Percentiles rank a stretch among this genome's conserved stretches.
phyloP scores from a whole-genome alignment of 2,329 filamentous ascomycete genomes.

The Lizonia empirigonia region DNA sequence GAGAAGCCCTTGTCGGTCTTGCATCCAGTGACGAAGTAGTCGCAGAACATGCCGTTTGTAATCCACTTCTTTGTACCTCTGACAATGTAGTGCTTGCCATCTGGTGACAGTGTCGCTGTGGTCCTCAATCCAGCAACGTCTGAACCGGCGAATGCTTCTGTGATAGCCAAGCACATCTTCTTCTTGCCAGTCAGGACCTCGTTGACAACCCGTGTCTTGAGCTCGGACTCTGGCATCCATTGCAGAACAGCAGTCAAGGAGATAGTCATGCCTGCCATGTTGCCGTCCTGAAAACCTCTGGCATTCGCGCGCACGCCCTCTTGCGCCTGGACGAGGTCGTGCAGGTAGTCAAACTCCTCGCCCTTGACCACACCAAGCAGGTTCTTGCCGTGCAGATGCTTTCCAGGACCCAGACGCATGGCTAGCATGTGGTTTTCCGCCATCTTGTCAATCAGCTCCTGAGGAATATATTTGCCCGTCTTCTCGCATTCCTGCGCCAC shows the following conservation, averaged over 20 bases:
- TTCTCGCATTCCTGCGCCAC: constrained; percentile 79
- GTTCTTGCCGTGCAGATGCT: constrained; percentile 74
- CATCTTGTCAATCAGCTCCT: constrained; percentile 78
- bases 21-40: constrained; percentile 84
- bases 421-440: constrained; percentile 74
- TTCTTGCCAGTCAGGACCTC: constrained; percentile 81
- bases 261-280: constrained; percentile 86
- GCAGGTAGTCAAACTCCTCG: constrained; percentile 86
- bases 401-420: constrained; percentile 82
- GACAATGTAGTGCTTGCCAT: constrained; percentile 62
- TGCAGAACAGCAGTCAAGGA: constrained; percentile 79
- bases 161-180: constrained; percentile 87
- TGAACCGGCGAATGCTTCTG: constrained; percentile 83
- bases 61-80: constrained; percentile 84
- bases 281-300: constrained; percentile 83
- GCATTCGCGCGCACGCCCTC: constrained; percentile 74
- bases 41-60: constrained; percentile 77
- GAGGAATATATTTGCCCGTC: constrained; percentile 71
- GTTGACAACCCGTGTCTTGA: constrained; percentile 69
- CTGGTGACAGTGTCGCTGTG: constrained; percentile 61
- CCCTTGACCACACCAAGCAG: constrained; percentile 73
- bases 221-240: constrained; percentile 70
- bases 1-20: constrained; percentile 79
- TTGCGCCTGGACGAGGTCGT: constrained; percentile 77
- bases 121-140: constrained; percentile 82